Evolutionary conservation across 306 rosid genomes (phyloP).

Genomic region (Fragaria vesca): DNA sequence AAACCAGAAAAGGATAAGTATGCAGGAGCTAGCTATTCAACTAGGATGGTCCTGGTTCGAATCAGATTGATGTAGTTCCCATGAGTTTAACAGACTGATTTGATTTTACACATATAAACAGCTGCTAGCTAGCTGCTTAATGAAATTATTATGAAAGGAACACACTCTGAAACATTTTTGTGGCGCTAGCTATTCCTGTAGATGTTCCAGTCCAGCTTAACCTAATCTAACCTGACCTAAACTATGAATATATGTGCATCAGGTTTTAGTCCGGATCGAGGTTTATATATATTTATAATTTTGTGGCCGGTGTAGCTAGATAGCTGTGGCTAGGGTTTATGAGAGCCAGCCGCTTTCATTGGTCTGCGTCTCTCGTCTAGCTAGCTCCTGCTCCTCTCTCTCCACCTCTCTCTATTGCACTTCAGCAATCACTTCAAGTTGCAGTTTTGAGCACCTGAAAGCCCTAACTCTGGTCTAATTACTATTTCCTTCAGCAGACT

Average conservation of each 20-base stretch:
- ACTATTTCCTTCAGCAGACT: not conserved
- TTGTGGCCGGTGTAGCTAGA: not conserved
- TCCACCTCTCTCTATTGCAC: not conserved
- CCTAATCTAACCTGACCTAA: conserved; percentile 16
- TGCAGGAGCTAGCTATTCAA: conserved; percentile 6
- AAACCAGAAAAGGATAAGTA: conserved; percentile 28
- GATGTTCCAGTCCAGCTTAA: conserved; percentile 38
- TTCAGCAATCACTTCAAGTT: conserved; percentile 32
- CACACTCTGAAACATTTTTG: not conserved
- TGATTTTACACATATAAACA: not conserved
- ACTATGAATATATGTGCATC: conserved; percentile 1
- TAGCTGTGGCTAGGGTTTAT: not conserved
- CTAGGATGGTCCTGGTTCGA: conserved; percentile 7
- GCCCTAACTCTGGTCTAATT: conserved; percentile 6
- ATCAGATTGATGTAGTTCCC: conserved; percentile 27
- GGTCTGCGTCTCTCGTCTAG: conserved; percentile 41
- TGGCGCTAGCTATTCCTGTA: conserved; percentile 3
- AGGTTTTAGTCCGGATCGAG: conserved; percentile 11
- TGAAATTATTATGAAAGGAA: not conserved
- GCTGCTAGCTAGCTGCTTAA: not conserved
- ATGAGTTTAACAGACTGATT: conserved; percentile 31
- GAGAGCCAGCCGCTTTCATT: conserved; percentile 23
- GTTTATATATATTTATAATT: not conserved
- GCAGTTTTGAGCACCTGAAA: conserved; percentile 51
- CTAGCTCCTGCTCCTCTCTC: conserved; percentile 27